These are phyloP conservation scores for Trichophyton benhamiae DNA, from an alignment of 2,329 filamentous ascomycete genomes.

Conservation along the genomic window DNA sequence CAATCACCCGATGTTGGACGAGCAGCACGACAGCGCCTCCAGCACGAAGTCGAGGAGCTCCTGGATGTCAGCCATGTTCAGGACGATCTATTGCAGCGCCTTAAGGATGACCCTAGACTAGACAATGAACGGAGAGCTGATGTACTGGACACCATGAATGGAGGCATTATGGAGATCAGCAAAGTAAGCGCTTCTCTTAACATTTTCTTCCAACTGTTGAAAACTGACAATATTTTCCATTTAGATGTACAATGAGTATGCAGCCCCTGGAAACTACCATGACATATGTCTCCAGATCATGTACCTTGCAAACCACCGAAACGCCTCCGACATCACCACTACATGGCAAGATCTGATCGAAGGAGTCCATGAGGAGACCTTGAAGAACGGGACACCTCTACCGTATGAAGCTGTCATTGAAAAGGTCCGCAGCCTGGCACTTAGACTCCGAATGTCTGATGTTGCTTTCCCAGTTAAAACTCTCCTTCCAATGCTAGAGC, in stretches of 20 bases:
- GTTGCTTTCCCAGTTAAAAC: conserved; percentile 43
- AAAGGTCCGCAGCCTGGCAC: conserved; percentile 46
- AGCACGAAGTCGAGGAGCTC: conserved; percentile 72
- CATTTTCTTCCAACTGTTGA: not conserved
- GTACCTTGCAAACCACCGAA: conserved; percentile 81
- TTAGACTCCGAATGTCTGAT: conserved; percentile 44
- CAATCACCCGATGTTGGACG: conserved; percentile 63
- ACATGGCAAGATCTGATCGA: conserved; percentile 79
- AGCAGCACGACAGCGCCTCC: conserved; percentile 70
- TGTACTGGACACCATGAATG: conserved; percentile 58
- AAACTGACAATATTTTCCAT: conserved; percentile 1
- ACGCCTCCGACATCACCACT: conserved; percentile 65
- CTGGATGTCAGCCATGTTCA: conserved; percentile 92
- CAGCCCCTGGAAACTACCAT: conserved; percentile 83
- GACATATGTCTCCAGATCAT: conserved; percentile 90
- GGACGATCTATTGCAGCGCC: conserved; percentile 70
- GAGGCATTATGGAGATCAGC: conserved; percentile 63
- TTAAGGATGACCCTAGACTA: conserved; percentile 62
- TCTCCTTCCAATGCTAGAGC: conserved; percentile 45
- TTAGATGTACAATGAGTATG: conserved; percentile 84
- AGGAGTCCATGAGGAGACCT: conserved; percentile 49
- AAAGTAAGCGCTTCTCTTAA: conserved; percentile 42
- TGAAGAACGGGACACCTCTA: conserved; percentile 29
- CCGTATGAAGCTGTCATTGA: conserved; percentile 41
- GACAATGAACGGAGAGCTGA: conserved; percentile 49